Evolutionary conservation across 1,284 basidiomycete genomes (phyloP).

Genomic region (Porodaedalea pini): DNA sequence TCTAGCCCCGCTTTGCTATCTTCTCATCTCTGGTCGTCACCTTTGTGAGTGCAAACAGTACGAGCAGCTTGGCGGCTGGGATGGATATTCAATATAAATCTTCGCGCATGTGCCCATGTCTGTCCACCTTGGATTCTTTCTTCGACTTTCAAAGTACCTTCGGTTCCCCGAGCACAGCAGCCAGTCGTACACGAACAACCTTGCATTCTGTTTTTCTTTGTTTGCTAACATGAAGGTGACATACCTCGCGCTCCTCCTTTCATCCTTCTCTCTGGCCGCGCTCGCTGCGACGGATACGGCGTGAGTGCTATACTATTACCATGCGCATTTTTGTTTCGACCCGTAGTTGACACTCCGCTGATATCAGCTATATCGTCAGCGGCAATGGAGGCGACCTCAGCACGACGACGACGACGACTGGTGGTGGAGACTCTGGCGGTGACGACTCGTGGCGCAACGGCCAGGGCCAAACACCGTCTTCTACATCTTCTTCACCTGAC

Average conservation of each 20-base stretch:
- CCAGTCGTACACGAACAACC: background rate
- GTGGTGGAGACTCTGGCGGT: background rate
- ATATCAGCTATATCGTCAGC: background rate
- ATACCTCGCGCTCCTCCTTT: constrained; percentile 1
- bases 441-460: background rate
- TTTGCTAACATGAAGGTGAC: background rate
- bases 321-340: background rate
- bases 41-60: no score
- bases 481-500: background rate
- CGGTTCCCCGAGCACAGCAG: background rate
- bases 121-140: background rate
- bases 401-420: background rate
- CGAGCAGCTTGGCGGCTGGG: no score
- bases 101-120: no score
- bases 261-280: background rate
- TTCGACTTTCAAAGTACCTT: background rate
- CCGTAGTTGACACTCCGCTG: background rate
- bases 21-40: no score
- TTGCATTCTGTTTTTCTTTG: no score
- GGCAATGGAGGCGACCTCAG: background rate
- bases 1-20: no score
- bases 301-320: background rate
- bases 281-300: background rate
- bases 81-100: no score
- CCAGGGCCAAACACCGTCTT: background rate